These are phyloP conservation scores for Coprinopsis strossmayeri DNA, from an alignment of 768 basidiomycete genomes.

Conservation along the genomic window DNA sequence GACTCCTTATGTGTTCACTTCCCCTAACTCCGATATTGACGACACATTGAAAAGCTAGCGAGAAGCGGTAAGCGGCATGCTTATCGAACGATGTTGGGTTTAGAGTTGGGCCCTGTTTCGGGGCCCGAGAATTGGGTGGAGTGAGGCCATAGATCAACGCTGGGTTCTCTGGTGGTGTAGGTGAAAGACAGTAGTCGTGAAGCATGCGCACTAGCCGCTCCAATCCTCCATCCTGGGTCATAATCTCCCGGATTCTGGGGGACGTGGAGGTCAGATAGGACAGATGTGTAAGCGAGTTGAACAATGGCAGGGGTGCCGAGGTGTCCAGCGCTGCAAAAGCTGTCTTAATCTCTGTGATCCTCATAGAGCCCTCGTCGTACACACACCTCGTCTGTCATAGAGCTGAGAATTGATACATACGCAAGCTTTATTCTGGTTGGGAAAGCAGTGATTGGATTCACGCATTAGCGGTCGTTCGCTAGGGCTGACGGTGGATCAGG, in stretches of 20 bases:
- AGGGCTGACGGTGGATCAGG: not conserved
- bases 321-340: constrained; percentile 41
- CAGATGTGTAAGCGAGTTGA: constrained; percentile 94
- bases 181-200: constrained; percentile 79
- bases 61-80: constrained; percentile 82
- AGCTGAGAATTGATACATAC: constrained; percentile 92
- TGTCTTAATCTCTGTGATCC: constrained; percentile 5
- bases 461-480: constrained; percentile 48
- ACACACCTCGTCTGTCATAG: constrained; percentile 90
- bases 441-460: constrained; percentile 93
- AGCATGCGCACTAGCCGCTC: constrained; percentile 92
- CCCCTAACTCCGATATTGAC: constrained; percentile 97
- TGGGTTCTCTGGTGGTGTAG: constrained; percentile 77
- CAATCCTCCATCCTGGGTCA: constrained; percentile 96
- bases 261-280: constrained; percentile 96
- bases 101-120: constrained; percentile 51
- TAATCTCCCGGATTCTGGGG: constrained; percentile 95
- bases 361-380: constrained; percentile 18
- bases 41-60: constrained; percentile 92
- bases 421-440: constrained; percentile 90
- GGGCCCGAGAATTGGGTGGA: constrained; percentile 52
- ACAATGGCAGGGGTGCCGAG: constrained; percentile 34
- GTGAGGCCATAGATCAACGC: constrained; percentile 71
- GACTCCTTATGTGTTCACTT: constrained; percentile 82
- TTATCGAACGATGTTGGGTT: constrained; percentile 72